Percentiles rank a stretch among this genome's conserved stretches.
These are phyloP conservation scores for Nicotiana tomentosiformis DNA, from an alignment of 257 asterid genomes.

Conservation along the genomic window DNA sequence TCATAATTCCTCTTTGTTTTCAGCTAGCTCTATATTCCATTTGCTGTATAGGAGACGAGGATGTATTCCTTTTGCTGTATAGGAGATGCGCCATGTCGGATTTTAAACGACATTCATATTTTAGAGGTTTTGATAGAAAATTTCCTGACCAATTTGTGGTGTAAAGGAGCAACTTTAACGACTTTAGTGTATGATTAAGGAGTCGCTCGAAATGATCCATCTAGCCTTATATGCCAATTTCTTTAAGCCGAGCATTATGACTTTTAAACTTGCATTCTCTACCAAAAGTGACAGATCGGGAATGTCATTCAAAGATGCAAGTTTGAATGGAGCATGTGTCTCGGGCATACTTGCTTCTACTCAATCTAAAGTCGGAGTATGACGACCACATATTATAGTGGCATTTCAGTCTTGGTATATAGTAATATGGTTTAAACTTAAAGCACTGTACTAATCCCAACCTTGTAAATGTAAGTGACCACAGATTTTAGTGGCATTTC, in stretches of 20 bases:
- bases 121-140: not conserved
- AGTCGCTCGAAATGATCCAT: not conserved
- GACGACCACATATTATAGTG: too few species aligned
- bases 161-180: not conserved
- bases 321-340: not conserved
- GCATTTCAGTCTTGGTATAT: not conserved
- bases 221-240: not conserved
- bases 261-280: not conserved
- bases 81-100: not conserved
- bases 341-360: not conserved
- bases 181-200: not conserved
- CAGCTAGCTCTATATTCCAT: not conserved
- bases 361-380: not conserved
- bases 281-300: not conserved
- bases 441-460: not conserved
- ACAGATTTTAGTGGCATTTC: not conserved
- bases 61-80: not conserved
- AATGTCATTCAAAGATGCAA: not conserved
- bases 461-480: not conserved
- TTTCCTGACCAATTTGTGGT: not conserved
- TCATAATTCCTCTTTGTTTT: not conserved
- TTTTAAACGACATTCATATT: not conserved
- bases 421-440: too few species aligned
- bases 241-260: not conserved
- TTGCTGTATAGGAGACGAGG: not conserved